These are phyloP conservation scores for Globisporangium cederbergense DNA, from an alignment of 352 stramenopile genomes.

Conservation along the genomic window DNA sequence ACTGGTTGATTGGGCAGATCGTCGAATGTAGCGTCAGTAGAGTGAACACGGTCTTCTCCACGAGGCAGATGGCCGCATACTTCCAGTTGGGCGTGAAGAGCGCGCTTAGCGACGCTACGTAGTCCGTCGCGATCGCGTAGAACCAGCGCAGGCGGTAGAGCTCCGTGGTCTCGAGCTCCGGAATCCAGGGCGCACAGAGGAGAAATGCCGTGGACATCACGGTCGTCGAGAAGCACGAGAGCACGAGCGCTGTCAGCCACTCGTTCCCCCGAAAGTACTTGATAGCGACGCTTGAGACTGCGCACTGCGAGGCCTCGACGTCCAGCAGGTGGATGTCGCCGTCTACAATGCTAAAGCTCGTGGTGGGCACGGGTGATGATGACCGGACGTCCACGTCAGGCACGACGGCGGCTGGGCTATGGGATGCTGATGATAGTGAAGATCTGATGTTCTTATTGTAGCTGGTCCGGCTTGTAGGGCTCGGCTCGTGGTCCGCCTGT, in stretches of 20 bases:
- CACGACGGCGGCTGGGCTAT: constrained; percentile 8
- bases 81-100: constrained; percentile 63
- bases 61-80: constrained; percentile 61
- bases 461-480: constrained; percentile 21
- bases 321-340: constrained; percentile 18
- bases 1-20: constrained; percentile 70
- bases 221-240: constrained; percentile 29
- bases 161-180: constrained; percentile 43
- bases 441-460: constrained; percentile 8
- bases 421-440: constrained; percentile 15
- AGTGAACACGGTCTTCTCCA: constrained; percentile 68
- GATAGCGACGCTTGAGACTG: constrained; percentile 31
- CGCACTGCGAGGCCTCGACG: constrained; percentile 25
- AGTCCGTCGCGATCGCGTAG: constrained; percentile 59
- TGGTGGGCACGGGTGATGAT: neutral
- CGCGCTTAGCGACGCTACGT: constrained; percentile 47
- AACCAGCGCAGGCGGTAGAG: constrained; percentile 54
- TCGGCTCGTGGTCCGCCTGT: constrained; percentile 18
- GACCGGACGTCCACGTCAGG: neutral
- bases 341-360: constrained; percentile 12
- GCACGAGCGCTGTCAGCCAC: constrained; percentile 43
- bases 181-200: constrained; percentile 39
- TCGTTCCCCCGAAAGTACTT: constrained; percentile 40
- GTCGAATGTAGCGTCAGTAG: constrained; percentile 64
- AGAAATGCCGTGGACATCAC: constrained; percentile 36